phyloP scores from a whole-genome alignment of 1,284 basidiomycete species.

The Meripilus lineatus region DNA sequence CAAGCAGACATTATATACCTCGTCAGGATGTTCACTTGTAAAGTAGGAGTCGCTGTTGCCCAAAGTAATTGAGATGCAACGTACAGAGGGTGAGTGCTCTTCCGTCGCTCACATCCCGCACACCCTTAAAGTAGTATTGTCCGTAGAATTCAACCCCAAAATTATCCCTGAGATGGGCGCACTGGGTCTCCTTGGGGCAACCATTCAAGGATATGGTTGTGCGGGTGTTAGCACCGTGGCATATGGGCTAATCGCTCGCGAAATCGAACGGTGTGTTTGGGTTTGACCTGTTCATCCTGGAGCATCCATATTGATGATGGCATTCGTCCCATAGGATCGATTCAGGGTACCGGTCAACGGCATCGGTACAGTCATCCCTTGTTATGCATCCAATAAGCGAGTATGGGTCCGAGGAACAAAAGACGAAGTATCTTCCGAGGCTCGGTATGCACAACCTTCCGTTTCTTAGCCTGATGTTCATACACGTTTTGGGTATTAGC shows the following conservation, averaged over 20 bases:
- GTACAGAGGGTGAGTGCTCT: constrained; percentile 80
- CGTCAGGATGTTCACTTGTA: not conserved
- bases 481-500: constrained; percentile 43
- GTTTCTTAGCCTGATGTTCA: not conserved
- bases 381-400: constrained; percentile 98
- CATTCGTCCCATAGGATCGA: constrained; percentile 60
- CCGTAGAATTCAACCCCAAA: constrained; percentile 69
- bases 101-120: constrained; percentile 1
- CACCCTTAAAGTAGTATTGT: constrained; percentile 1
- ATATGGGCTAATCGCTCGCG: constrained; percentile 91
- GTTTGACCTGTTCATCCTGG: not conserved
- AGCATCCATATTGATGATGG: not conserved
- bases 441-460: constrained; percentile 47
- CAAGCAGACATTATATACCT: not conserved
- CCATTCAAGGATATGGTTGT: constrained; percentile 92
- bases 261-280: constrained; percentile 75
- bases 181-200: constrained; percentile 86
- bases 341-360: constrained; percentile 93
- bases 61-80: constrained; percentile 81
- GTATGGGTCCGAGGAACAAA: constrained; percentile 88
- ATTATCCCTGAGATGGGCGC: constrained; percentile 92
- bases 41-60: constrained; percentile 76
- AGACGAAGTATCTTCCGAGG: constrained; percentile 85
- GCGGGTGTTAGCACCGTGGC: constrained; percentile 91
- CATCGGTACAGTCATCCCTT: constrained; percentile 93